Evolutionary conservation across 148 eudicot genomes (phyloP).

Genomic region (Silene latifolia): DNA sequence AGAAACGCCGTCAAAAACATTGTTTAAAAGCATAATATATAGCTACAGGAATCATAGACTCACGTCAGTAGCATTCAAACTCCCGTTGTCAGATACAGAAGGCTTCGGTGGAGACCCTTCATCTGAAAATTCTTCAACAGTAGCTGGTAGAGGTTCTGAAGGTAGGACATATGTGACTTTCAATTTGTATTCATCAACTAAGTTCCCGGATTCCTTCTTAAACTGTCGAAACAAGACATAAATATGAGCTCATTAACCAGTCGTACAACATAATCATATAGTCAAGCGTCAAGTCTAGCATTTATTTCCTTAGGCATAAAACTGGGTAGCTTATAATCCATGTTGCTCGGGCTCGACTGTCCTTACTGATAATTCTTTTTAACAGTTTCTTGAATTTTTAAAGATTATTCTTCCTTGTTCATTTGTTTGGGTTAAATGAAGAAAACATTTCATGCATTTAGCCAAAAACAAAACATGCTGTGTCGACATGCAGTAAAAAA

Average conservation of each 20-base stretch:
- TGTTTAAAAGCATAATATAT: not conserved
- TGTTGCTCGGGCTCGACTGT: no score
- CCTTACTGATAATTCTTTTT: no score
- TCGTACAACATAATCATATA: no score
- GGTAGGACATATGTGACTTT: constrained; percentile 77
- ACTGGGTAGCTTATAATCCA: no score
- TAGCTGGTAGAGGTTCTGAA: constrained; percentile 62
- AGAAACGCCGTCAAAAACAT: not conserved
- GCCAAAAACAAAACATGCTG: no score
- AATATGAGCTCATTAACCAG: not conserved
- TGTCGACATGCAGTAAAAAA: no score
- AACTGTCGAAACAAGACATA: constrained; percentile 41
- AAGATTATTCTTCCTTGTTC: no score
- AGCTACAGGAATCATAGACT: constrained; percentile 32
- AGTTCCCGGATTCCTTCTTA: constrained; percentile 71
- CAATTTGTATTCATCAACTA: constrained; percentile 76
- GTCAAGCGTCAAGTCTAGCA: no score
- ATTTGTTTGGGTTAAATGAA: no score
- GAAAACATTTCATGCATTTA: no score
- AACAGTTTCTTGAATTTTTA: no score
- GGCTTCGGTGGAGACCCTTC: constrained; percentile 76
- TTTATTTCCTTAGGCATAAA: no score
- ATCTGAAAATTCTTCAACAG: constrained; percentile 70
- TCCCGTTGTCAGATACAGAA: constrained; percentile 73
- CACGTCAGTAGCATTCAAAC: constrained; percentile 40